Base-by-base conservation (phyloP, 352 stramenopile genomes). In the Thraustochytrium striatum region DNA sequence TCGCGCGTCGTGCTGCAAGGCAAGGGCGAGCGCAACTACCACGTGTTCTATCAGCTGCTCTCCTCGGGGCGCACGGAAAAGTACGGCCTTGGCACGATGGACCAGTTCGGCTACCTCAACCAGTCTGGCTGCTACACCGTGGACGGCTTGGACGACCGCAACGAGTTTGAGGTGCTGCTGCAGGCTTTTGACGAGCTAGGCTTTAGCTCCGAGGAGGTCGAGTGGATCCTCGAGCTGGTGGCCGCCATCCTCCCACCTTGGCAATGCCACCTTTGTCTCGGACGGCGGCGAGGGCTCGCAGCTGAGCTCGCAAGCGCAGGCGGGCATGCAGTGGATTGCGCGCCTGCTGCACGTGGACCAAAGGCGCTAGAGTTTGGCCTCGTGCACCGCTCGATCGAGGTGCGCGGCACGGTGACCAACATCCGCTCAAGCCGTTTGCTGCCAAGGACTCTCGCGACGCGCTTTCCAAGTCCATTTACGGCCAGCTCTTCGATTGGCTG, bases 401-500 rank as follows among this genome's bases (percentile, higher is more conserved):
- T 75, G 50, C 65, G 65, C 50, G 65, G 65, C 13, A 75, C 65
- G 13, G 65, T 75, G 52, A 75, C 65, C 19, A 75, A 75, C 39
- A 80, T 80, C 47, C 70, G 21, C 70, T 80, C 53, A 72, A 69
- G 41, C 55, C 55, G 52, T 32, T 47, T 39, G 70, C 44, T 2
- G 70, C 70, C 7, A 72, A 41, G 35, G 70, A 69, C 58, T 69
- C 82, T 94, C 85, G 93, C 58, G 94, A 98, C 83, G 92, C 94
- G 3, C 87, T 99, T 36, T 93, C 94, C 28, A 99, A 98, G 87
- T 88, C 94, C 39, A 89, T 97, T 33, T 98, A 99, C 85, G 96
- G 92, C 0, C 96, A 95, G 85, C 89, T 98, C 81, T 99, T 99
- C 78, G 87, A 98, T 81, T 98, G 94, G 94, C 93, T 99, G 82